These are phyloP conservation scores for Diphasiastrum complanatum DNA, from an alignment of 83 land plant species.

Conservation along the genomic window DNA sequence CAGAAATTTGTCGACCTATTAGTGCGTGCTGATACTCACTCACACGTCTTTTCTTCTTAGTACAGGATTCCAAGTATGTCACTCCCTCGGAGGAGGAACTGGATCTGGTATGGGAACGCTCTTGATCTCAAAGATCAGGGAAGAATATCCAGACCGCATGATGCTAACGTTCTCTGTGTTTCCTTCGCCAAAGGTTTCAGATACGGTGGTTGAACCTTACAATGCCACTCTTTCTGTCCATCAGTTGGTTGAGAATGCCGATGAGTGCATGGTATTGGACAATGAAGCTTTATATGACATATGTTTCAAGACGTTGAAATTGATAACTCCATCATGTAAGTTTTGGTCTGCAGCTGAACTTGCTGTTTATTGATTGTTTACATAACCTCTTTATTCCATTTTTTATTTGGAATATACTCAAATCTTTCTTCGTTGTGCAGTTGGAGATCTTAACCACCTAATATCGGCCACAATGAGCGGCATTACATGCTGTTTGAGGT, in stretches of 20 bases:
- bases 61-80: constrained; percentile 13
- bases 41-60: too few relatives aligned
- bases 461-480: constrained; percentile 18
- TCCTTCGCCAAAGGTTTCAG: constrained; percentile 14
- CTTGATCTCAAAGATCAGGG: constrained; percentile 16
- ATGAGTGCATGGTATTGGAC: constrained; percentile 14
- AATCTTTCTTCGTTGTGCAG: too few relatives aligned
- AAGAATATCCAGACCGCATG: constrained; percentile 15
- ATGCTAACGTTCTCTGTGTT: constrained; percentile 16
- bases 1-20: too few relatives aligned
- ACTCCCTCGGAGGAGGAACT: constrained; percentile 1
- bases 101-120: constrained; percentile 13
- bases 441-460: constrained; percentile 14
- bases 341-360: too few relatives aligned
- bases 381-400: too few relatives aligned
- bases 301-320: constrained; percentile 10
- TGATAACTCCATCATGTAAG: constrained; percentile 2
- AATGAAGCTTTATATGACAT: constrained; percentile 10
- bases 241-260: constrained; percentile 17
- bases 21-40: too few relatives aligned
- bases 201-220: constrained; percentile 15
- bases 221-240: constrained; percentile 9
- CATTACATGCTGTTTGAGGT: constrained; percentile 7
- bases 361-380: too few relatives aligned
- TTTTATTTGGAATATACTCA: too few relatives aligned